Evolutionary conservation across 1,139 yeast species (phyloP).

Genomic region (Groenewaldozyma sp.): DNA sequence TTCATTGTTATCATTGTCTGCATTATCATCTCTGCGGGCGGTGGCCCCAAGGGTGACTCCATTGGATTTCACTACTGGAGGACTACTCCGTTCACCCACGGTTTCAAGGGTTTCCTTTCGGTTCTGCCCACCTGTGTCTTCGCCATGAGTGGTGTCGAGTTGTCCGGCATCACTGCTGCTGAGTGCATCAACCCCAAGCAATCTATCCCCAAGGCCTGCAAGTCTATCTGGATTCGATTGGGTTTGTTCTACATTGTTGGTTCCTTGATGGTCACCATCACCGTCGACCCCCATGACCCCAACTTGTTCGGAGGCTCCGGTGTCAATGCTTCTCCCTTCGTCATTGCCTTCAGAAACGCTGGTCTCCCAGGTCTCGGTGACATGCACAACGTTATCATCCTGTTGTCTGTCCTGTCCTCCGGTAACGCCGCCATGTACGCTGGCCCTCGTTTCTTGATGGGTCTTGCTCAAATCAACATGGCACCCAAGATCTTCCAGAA

Average conservation of each 20-base stretch:
- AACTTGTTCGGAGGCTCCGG: constrained; percentile 36
- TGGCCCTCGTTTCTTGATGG: constrained; percentile 46
- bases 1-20: constrained; percentile 34
- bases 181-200: constrained; percentile 70
- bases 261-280: constrained; percentile 61
- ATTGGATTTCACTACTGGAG: constrained; percentile 13
- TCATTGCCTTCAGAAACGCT: constrained; percentile 51
- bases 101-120: constrained; percentile 12
- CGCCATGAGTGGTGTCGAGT: constrained; percentile 59
- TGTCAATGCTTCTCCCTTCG: constrained; percentile 72
- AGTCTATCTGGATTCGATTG: constrained; percentile 68
- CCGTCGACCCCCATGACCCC: constrained; percentile 63
- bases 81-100: constrained; percentile 13
- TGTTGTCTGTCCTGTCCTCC: constrained; percentile 60
- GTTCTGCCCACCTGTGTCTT: constrained; percentile 48
- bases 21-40: constrained; percentile 55
- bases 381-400: constrained; percentile 50
- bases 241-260: constrained; percentile 58
- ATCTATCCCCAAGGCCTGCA: constrained; percentile 70
- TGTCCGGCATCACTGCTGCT: constrained; percentile 64
- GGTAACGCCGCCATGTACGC: constrained; percentile 65
- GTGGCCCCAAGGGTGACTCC: constrained; percentile 28
- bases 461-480: constrained; percentile 46
- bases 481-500: constrained; percentile 38
- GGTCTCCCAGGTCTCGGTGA: constrained; percentile 59